Percentiles rank a stretch among this genome's conserved stretches.
Conservation (phyloP, 2,329 filamentous ascomycete genomes). For the Diplodia sapinea region DNA sequence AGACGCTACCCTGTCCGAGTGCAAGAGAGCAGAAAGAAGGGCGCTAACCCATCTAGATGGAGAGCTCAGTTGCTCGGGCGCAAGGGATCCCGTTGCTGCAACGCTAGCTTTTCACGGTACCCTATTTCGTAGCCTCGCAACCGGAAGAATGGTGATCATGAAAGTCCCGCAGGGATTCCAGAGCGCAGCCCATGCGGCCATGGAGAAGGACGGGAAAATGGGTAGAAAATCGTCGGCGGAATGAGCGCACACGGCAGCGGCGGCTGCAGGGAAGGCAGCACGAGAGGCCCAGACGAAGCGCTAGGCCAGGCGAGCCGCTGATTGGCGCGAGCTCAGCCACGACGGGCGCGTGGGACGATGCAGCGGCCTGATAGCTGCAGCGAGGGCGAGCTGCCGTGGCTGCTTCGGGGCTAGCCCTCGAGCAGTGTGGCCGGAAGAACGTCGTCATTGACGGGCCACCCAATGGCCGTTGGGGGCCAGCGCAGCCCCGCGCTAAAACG, state of each 20-base stretch:
- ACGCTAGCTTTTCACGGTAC: background rate
- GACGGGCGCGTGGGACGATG: slow-evolving; percentile 18
- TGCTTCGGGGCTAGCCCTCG: slow-evolving; percentile 1
- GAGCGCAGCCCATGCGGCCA: background rate
- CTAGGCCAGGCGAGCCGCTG: background rate
- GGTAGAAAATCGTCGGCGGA: slow-evolving; percentile 6
- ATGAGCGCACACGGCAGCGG: slow-evolving; percentile 21
- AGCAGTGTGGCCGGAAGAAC: background rate
- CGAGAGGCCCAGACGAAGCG: slow-evolving; percentile 4
- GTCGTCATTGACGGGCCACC: background rate
- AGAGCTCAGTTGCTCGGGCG: background rate
- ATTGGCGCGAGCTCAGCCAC: slow-evolving; percentile 21
- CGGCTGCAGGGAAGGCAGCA: slow-evolving; percentile 17
- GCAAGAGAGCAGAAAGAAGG: background rate
- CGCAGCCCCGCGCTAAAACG: slow-evolving; percentile 23
- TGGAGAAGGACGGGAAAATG: background rate
- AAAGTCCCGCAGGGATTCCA: background rate
- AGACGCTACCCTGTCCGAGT: background rate
- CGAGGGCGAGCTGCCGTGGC: background rate
- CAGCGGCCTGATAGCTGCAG: slow-evolving; percentile 9
- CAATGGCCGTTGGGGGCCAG: background rate
- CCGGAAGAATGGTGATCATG: slow-evolving; percentile 15
- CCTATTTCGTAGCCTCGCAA: slow-evolving; percentile 11
- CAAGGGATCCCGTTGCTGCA: slow-evolving; percentile 14
- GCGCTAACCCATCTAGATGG: background rate